Evolutionary conservation across 495 filamentous ascomycete genomes (phyloP), one percentile per base, ranked within the genome.

Genomic region (Podospora tetraspora): DNA sequence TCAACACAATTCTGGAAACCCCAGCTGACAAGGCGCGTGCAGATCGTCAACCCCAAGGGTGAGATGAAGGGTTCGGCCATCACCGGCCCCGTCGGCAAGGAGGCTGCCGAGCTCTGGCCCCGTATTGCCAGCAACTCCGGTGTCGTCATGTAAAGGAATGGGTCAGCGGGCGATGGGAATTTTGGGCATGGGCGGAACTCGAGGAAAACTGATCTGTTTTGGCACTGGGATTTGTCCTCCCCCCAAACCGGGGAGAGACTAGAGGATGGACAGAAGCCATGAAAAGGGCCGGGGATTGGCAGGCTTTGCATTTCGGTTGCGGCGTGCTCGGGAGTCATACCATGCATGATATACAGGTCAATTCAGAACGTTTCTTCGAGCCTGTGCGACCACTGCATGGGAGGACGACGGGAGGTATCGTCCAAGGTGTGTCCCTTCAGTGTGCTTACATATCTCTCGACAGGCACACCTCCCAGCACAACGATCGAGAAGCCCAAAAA

Each of bases 51-150:
- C 87, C 92, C 93, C 83, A 99, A 99, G 90, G 95, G 95, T 84
- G 95, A 99, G 86, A 99, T 99, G 95, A 99, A 99, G 89, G 95
- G 95, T 79, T 96, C 92, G 70, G 95, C 95, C 81, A 98, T 99
- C 79, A 99, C 95, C 73, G 95, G 95, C 67, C 96, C 96, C 66
- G 96, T 99, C 79, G 95, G 96, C 80, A 99, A 99, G 90, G 95
- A 99, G 84, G 96, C 95, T 81, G 95, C 95, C 82, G 95, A 99
- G 86, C 88, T 98, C 78, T 99, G 95, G 95, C 95, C 95, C 81
- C 95, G 95, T 97, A 99, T 98, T 83, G 95, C 95, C 79, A 94
- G 90, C 88, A 99, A 98, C 89, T 96, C 95, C 68, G 95, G 95
- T 88, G 95, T 99, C 75, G 95, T 98, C 80, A 99, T 99, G 94